Percentiles rank a stretch among this genome's conserved stretches.
Conservation (phyloP, 2,329 filamentous ascomycete genomes). For the Gnomoniopsis sp. region DNA sequence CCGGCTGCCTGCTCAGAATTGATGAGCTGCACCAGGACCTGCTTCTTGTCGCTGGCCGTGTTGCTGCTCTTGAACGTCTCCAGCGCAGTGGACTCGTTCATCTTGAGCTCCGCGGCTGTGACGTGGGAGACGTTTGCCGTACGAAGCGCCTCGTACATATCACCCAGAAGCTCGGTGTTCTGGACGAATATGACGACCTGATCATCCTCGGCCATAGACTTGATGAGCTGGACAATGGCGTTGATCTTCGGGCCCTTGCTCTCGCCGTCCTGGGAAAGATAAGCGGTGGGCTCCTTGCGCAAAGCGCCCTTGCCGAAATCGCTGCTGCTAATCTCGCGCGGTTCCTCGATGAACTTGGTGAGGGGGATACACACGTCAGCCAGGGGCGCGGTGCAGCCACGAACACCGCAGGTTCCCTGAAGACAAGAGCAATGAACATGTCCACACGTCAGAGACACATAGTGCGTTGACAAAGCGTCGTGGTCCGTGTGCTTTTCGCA, state of each 20-base stretch:
- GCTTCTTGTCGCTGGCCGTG: constrained; percentile 1
- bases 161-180: constrained; percentile 26
- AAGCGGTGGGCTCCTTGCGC: background rate
- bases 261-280: constrained; percentile 1
- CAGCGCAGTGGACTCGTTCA: constrained; percentile 16
- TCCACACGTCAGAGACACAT: constrained; percentile 13
- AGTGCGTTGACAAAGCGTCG: background rate
- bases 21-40: constrained; percentile 36
- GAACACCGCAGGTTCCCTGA: constrained; percentile 1
- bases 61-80: constrained; percentile 27
- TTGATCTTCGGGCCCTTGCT: constrained; percentile 21
- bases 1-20: constrained; percentile 37
- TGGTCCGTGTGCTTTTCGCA: background rate
- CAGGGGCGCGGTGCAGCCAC: constrained; percentile 7
- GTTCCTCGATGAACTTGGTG: background rate
- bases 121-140: constrained; percentile 17
- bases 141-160: constrained; percentile 23
- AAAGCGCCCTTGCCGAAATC: constrained; percentile 5
- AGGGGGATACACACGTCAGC: constrained; percentile 13
- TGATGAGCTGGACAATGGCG: constrained; percentile 23
- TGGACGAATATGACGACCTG: constrained; percentile 37
- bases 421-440: constrained; percentile 9
- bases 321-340: constrained; percentile 1
- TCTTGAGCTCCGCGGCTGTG: background rate
- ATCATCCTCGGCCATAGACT: constrained; percentile 22